Evolutionary conservation across 2,329 filamentous ascomycete genomes (phyloP), one percentile per base, ranked within the genome.

Genomic region (Colletotrichum liaoningense): DNA sequence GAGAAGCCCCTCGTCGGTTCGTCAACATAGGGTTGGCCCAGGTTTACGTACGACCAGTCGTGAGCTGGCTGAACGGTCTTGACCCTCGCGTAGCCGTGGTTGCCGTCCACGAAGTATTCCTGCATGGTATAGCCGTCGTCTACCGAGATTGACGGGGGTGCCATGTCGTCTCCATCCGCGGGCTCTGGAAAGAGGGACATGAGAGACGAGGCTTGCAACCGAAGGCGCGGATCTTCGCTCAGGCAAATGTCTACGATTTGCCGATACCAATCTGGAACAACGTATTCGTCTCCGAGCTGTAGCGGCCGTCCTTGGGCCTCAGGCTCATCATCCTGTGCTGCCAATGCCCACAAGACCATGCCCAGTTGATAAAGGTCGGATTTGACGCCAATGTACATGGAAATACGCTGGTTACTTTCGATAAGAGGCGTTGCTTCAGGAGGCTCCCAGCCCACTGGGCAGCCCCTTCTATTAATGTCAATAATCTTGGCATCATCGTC

Each of bases 371-470:
- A 99, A 1, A 99, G 87, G 83, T 99, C 97, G 0, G 96, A 98
- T 83, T 99, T 99, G 80, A 98, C 95, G 14, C 97, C 96, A 80
- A 99, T 98, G 79, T 97, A 98, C 93, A 98, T 98, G 58, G 94
- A 93, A 66, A 99, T 95, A 35, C 95, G 90, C 82, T 98, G 95
- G 71, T 94, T 94, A 81, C 92, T 95, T 76, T 96, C 92, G 74
- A 98, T 95, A 68, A 98, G 90, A 6, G 90, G 89, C 19, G 92
- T 93, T 69, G 97, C 93, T 83, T 99, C 97, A 5, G 97, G 97
- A 3, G 97, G 95, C 77, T 99, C 97, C 97, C 97, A 99, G 28
- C 96, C 96, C 5, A 98, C 94, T 0, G 97, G 97, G 79, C 97
- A 99, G n/a, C 97, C 97, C 78, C 97, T 89, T 68, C 97, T 90